These are phyloP conservation scores for Fistulina hepatica DNA, from an alignment of 1,284 basidiomycete species.

Conservation along the genomic window DNA sequence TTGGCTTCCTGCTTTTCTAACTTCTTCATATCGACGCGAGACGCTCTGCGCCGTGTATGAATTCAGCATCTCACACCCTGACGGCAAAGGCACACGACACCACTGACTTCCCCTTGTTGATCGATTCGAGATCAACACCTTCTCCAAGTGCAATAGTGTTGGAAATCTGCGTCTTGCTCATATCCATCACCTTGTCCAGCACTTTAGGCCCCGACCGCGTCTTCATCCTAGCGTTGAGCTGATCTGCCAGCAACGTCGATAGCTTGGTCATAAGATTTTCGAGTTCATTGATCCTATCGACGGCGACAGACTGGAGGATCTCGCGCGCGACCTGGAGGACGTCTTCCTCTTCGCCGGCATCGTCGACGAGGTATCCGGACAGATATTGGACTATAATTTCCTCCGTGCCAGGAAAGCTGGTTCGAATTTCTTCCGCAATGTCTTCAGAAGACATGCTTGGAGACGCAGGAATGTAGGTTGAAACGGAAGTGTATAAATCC, in stretches of 20 bases:
- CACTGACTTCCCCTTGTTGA: conserved; percentile 86
- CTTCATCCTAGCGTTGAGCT: conserved; percentile 45
- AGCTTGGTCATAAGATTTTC: conserved; percentile 61
- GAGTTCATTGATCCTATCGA: conserved; percentile 40
- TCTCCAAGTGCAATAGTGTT: conserved; percentile 77
- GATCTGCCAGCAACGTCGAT: conserved; percentile 54
- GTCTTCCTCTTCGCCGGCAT: conserved; percentile 87
- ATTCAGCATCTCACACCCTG: no score
- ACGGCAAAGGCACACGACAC: conserved; percentile 1
- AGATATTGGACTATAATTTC: conserved; percentile 92
- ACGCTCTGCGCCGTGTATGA: conserved; percentile 46
- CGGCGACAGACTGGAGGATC: conserved; percentile 67
- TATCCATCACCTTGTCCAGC: conserved; percentile 90
- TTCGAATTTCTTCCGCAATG: conserved; percentile 71
- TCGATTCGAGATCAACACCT: conserved; percentile 87
- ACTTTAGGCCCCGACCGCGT: conserved; percentile 53
- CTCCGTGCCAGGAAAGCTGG: conserved; percentile 78
- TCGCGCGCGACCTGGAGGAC: conserved; percentile 69
- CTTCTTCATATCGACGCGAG: conserved; percentile 95
- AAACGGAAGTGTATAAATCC: no score
- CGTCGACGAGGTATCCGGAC: conserved; percentile 85
- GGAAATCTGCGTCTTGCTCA: conserved; percentile 80
- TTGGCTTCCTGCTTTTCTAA: conserved; percentile 99
- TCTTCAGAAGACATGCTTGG: conserved; percentile 46
- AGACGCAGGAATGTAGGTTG: background rate